phyloP scores from a whole-genome alignment of 768 basidiomycete species.

The Rhodotorula sphaerocarpa region DNA sequence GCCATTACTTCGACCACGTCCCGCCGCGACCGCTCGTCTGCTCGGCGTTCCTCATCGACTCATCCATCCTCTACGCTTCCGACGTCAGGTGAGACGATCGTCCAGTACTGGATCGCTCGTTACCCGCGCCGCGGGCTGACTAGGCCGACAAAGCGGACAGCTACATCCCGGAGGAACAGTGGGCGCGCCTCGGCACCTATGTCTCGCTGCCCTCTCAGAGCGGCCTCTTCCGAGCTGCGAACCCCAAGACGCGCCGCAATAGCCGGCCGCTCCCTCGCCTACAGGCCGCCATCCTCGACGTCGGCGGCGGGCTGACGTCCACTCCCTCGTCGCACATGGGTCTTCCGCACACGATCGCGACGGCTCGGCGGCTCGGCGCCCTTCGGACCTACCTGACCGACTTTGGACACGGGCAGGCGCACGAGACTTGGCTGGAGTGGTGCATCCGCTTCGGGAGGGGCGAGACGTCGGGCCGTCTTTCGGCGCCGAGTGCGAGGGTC shows the following conservation, averaged over 20 bases:
- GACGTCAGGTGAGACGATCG: constrained; percentile 7
- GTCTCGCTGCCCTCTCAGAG: constrained; percentile 15
- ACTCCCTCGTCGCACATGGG: constrained; percentile 14
- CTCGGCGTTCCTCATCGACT: constrained; percentile 46
- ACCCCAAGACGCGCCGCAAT: no score
- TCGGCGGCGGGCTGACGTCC: background rate
- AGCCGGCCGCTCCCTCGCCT: constrained; percentile 9
- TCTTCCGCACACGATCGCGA: constrained; percentile 24
- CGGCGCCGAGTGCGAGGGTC: background rate
- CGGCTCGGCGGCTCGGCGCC: constrained; percentile 12
- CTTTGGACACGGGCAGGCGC: constrained; percentile 13
- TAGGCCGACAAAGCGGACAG: background rate
- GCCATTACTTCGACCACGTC: constrained; percentile 5
- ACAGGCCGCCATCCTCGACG: constrained; percentile 21
- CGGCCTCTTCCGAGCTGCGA: background rate
- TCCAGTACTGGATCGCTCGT: no score
- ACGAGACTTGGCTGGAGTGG: constrained; percentile 2
- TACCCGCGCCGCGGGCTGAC: no score
- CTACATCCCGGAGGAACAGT: constrained; percentile 18
- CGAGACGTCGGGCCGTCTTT: background rate
- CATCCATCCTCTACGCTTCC: constrained; percentile 59
- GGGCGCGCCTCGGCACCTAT: background rate
- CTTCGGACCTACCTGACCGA: constrained; percentile 22
- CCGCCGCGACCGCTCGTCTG: constrained; percentile 24
- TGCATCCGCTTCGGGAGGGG: background rate